Evolutionary conservation across 257 asterid species (phyloP), one percentile per base, ranked within the genome.

Genomic region (Nicotiana knightiana): DNA sequence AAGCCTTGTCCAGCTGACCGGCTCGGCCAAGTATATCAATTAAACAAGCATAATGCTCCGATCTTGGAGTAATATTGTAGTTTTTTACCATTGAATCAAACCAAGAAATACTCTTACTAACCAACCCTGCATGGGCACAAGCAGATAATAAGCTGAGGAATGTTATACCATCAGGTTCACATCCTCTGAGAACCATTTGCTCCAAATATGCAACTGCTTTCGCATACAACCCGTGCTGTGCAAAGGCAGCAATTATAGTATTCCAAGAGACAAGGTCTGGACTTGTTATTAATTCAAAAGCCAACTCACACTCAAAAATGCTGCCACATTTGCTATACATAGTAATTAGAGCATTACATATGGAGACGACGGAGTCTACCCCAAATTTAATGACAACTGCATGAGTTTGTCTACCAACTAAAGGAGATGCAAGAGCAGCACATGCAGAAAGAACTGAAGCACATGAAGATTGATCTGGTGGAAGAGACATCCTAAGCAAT

Each of bases 311-410:
- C 35, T 82, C 84, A 71, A 82, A 51, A 58, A 73, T 82, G 75
- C 81, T 75, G 26, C 84, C 84, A 75, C 84, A 82, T 82, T 71
- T 82, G 70, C 81, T 64, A 12, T 82, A 82, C 84, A 82, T 82
- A 8, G 76, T 73, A 73, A 82, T 75, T 75, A 82, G 57, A 46
- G 81, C 76, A 82, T 82, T 75, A 43, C 64, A 58, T 21, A 39
- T 2, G 0, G 81, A 76, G 81, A 82, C 13, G 9, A 73, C 10
- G 16, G 76, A 82, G 43, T 82, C 84, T 3, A 53, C 66, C 64
- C 84, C 81, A 12, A 32, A 26, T 59, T 82, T 82, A 58, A 82
- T 66, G n/a, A 73, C 61, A 75, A 73, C 5, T 4, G 84, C 28
- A n/a, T 82, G 84, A 46, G 61, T 82, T 75, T 82, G 84, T 73